Base-by-base conservation (phyloP, 169 alveolate species). In the Plasmodium berghei region DNA sequence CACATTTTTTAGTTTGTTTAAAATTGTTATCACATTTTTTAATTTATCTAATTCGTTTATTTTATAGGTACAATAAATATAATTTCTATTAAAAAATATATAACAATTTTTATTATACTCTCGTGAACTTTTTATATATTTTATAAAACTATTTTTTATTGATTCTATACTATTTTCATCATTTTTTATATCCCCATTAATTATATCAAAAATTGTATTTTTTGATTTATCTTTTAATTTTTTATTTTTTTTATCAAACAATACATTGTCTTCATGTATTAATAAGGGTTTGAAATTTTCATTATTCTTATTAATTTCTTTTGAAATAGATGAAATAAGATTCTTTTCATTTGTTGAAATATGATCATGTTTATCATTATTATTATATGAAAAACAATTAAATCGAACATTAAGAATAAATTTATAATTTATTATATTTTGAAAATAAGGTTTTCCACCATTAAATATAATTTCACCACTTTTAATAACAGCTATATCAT, bases 401-500 rank as follows among this genome's bases (percentile, higher is more conserved):
- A 66, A 67, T 16, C 61, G 59, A 40, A 83, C 56, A 83, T 83
- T 83, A 9, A 83, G 45, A 8, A 69, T 59, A 59, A 83, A 83
- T 49, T 83, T 83, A 45, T 83, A 83, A 8, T 83, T 72, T 45
- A 83, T 48, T 14, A 83, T 46, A 46, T 58, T 67, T 28, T 46
- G 90, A 9, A 83, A 69, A 5, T 24, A 46, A 20, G 20, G 8
- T 70, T 67, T 67, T 5, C 85, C 20, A 14, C 85, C 90, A 48
- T 62, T 83, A 48, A 66, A 83, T 40, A 83, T 48, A 52, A 83
- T 67, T 42, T 69, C 54, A 0, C 90, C 90, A 67, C 40, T 83
- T 34, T 83, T 83, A 16, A 83, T 83, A 4, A 83, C 48, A 9
- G 90, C 90, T 12, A 83, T 69, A 48, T 83, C 90, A 56, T 83